Conservation (phyloP, 148 eudicot species). For the Agrostemma githago region DNA sequence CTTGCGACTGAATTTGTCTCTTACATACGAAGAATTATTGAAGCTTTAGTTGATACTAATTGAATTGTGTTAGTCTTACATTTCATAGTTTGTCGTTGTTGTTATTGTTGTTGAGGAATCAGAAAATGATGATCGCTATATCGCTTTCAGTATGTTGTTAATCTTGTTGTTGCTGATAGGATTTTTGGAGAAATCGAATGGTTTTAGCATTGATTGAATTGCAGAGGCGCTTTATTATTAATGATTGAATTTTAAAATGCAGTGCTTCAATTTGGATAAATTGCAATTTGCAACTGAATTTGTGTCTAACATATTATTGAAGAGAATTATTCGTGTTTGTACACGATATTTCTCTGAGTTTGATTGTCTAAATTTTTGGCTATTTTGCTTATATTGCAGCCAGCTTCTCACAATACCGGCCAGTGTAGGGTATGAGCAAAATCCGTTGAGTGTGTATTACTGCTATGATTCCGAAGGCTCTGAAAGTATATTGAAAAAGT, state of each 20-base stretch:
- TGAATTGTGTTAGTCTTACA: neutral
- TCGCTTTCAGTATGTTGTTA: too few species aligned
- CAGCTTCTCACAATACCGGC: constrained; percentile 83
- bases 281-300: too few species aligned
- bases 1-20: too few species aligned
- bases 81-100: neutral
- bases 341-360: neutral
- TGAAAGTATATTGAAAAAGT: constrained; percentile 48
- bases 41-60: neutral
- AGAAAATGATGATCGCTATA: too few species aligned
- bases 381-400: constrained; percentile 34
- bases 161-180: too few species aligned
- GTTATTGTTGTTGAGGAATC: too few species aligned
- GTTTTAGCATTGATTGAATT: too few species aligned
- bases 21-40: neutral
- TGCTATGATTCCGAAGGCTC: constrained; percentile 71
- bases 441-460: constrained; percentile 85
- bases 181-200: too few species aligned
- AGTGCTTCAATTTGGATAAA: too few species aligned
- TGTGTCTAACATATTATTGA: neutral
- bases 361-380: constrained; percentile 5
- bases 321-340: neutral
- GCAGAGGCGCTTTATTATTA: too few species aligned
- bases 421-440: constrained; percentile 89
- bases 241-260: too few species aligned